Conservation (phyloP, 495 filamentous ascomycete species). For the Neurospora pannonica region DNA sequence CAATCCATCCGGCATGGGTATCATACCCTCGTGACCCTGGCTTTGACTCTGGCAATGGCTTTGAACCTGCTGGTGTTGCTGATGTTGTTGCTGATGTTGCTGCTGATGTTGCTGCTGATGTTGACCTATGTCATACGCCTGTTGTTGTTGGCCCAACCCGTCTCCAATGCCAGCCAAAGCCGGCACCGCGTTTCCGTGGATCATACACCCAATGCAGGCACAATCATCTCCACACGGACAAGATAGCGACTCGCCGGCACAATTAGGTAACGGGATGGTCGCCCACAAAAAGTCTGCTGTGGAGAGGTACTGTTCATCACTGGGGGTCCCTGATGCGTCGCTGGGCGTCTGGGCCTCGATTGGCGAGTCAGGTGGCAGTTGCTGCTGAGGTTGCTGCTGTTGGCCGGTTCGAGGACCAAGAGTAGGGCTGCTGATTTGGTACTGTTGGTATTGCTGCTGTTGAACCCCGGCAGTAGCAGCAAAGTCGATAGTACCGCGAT, state of each 20-base stretch:
- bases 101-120: neutral
- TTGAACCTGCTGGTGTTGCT: neutral
- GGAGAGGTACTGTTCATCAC: slow-evolving; percentile 35
- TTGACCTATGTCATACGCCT: neutral
- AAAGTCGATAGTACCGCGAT: neutral
- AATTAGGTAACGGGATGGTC: slow-evolving; percentile 28
- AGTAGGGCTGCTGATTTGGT: neutral
- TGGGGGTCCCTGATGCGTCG: slow-evolving; percentile 24
- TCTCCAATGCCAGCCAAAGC: neutral
- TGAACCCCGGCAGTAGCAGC: neutral
- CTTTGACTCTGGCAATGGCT: neutral
- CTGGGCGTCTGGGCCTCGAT: slow-evolving; percentile 25
- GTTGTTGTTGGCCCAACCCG: neutral
- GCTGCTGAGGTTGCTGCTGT: slow-evolving; percentile 4
- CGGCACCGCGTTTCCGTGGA: slow-evolving; percentile 3
- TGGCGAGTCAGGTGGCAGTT: slow-evolving; percentile 11
- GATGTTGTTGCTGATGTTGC: neutral
- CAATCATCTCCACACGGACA: slow-evolving; percentile 48
- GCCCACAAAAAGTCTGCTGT: slow-evolving; percentile 42
- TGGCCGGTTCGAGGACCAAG: neutral
- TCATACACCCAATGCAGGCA: slow-evolving; percentile 37
- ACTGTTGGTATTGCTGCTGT: neutral
- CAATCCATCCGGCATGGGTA: neutral
- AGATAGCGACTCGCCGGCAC: slow-evolving; percentile 27
- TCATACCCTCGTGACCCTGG: neutral